Evolutionary conservation across 2,329 filamentous ascomycete species (phyloP).

Genomic region (Sclerotinia sclerotiorum): DNA sequence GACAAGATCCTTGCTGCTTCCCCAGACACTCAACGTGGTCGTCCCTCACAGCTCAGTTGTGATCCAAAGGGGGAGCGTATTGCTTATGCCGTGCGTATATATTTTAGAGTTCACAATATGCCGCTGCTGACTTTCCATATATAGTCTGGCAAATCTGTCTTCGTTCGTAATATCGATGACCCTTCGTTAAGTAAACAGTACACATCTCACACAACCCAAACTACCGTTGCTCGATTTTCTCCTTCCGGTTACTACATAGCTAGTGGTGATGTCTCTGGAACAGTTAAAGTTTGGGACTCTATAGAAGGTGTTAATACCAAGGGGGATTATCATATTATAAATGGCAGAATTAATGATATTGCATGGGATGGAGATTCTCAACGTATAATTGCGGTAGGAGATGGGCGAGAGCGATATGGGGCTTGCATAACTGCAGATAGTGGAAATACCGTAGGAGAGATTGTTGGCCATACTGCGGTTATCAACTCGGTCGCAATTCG

Average conservation of each 20-base stretch:
- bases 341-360: constrained; percentile 91
- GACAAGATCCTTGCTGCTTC: constrained; percentile 79
- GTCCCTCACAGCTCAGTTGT: constrained; percentile 83
- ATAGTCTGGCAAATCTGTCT: constrained; percentile 93
- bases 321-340: constrained; percentile 90
- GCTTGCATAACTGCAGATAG: constrained; percentile 94
- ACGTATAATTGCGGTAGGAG: constrained; percentile 91
- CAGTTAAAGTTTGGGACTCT: constrained; percentile 89
- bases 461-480: constrained; percentile 84
- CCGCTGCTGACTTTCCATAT: constrained; percentile 24
- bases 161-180: constrained; percentile 90
- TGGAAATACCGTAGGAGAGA: constrained; percentile 93
- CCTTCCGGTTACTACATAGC: constrained; percentile 95
- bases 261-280: constrained; percentile 81
- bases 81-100: constrained; percentile 76
- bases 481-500: constrained; percentile 91
- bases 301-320: constrained; percentile 83
- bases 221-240: constrained; percentile 90
- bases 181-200: constrained; percentile 85
- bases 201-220: constrained; percentile 82
- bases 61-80: constrained; percentile 89
- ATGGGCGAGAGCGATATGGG: constrained; percentile 90
- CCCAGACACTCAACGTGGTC: constrained; percentile 79
- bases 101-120: constrained; percentile 4
- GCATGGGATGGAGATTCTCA: constrained; percentile 98